Evolutionary conservation across 352 stramenopile genomes (phyloP).

Genomic region (Pythium brassicae): DNA sequence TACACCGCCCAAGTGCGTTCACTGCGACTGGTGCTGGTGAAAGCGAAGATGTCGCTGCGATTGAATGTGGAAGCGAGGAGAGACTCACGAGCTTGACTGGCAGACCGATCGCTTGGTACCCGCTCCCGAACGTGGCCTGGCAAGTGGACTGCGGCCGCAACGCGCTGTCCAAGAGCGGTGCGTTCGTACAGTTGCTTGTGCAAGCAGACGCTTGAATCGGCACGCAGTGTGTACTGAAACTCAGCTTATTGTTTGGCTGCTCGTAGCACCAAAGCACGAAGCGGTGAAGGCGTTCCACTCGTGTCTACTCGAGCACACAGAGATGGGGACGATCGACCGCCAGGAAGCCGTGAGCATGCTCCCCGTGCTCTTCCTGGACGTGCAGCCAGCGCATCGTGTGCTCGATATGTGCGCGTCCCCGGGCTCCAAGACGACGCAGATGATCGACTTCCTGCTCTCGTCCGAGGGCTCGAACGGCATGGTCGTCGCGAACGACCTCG

Average conservation of each 20-base stretch:
- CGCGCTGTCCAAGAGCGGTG: slow-evolving; percentile 76
- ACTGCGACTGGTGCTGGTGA: not conserved
- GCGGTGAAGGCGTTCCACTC: slow-evolving; percentile 89
- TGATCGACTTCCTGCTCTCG: slow-evolving; percentile 87
- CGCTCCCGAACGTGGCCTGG: slow-evolving; percentile 71
- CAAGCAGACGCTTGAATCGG: not conserved
- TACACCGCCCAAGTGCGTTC: slow-evolving; percentile 53
- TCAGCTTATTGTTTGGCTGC: not conserved
- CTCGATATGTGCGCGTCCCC: slow-evolving; percentile 94
- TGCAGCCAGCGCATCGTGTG: slow-evolving; percentile 79
- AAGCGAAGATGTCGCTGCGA: not conserved
- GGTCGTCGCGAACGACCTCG: slow-evolving; percentile 95
- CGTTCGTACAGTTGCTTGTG: not conserved
- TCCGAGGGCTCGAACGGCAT: slow-evolving; percentile 44
- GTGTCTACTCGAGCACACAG: slow-evolving; percentile 91
- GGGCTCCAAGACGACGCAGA: slow-evolving; percentile 98
- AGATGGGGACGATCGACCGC: slow-evolving; percentile 91
- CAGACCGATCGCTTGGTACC: slow-evolving; percentile 77
- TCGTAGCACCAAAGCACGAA: slow-evolving; percentile 65
- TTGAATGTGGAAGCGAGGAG: not conserved
- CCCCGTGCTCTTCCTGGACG: slow-evolving; percentile 95
- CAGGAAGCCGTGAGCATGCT: slow-evolving; percentile 99
- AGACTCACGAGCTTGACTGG: not conserved
- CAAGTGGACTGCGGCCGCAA: slow-evolving; percentile 79
- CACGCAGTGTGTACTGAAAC: not conserved